Conservation (phyloP, 2,329 filamentous ascomycete species). For the Polychaeton citri region DNA sequence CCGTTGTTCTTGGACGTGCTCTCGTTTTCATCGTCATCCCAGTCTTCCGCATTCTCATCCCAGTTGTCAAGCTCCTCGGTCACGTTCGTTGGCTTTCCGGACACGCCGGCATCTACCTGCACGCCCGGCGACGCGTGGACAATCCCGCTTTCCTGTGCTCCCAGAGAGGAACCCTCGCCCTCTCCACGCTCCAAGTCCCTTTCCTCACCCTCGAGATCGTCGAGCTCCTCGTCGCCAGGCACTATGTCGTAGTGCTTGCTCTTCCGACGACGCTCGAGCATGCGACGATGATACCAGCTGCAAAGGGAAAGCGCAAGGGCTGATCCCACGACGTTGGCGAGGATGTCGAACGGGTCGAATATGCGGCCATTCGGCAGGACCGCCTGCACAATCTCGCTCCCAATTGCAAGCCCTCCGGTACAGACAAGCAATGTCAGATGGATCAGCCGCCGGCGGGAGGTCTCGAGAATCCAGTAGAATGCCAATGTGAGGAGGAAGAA, state of each 20-base stretch:
- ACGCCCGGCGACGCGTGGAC: conserved; percentile 11
- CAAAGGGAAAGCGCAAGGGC: conserved; percentile 58
- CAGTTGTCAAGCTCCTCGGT: conserved; percentile 85
- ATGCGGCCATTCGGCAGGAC: conserved; percentile 48
- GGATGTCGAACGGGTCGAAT: conserved; percentile 72
- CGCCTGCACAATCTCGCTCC: conserved; percentile 63
- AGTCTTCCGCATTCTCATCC: conserved; percentile 72
- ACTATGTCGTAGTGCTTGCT: conserved; percentile 60
- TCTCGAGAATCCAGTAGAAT: conserved; percentile 98
- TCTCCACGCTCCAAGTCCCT: conserved; percentile 68
- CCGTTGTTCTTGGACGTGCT: conserved; percentile 15
- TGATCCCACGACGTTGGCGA: conserved; percentile 76
- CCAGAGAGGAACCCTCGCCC: conserved; percentile 21
- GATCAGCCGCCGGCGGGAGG: conserved; percentile 68
- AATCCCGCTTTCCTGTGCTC: conserved; percentile 19
- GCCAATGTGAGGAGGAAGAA: conserved; percentile 75
- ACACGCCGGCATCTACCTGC: conserved; percentile 22
- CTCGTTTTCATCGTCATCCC: conserved; percentile 44
- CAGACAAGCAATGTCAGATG: conserved; percentile 74
- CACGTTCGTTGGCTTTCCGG: conserved; percentile 53
- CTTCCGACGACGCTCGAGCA: conserved; percentile 75
- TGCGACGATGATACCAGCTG: conserved; percentile 87
- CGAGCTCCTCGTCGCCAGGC: conserved; percentile 45
- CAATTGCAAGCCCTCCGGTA: conserved; percentile 57
- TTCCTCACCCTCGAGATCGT: conserved; percentile 24